These are phyloP conservation scores for Phalaenopsis hybrid DNA, from an alignment of 116 monocot genomes.

Conservation along the genomic window DNA sequence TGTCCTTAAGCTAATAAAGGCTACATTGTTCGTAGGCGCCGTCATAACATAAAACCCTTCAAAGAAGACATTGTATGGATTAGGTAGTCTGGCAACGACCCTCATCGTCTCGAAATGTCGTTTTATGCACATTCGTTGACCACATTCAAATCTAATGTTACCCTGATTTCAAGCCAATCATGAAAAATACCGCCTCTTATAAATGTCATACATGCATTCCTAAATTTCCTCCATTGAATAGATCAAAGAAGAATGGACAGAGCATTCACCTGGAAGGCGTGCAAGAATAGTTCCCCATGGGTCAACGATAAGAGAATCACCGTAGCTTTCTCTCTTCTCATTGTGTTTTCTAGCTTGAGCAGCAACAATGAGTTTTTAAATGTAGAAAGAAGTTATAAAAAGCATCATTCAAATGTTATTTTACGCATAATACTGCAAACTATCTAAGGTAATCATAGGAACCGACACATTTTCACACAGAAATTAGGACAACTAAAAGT, in stretches of 20 bases:
- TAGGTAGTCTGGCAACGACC: no score
- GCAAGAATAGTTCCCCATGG: conserved; percentile 82
- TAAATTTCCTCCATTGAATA: not conserved
- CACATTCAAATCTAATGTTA: no score
- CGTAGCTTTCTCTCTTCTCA: conserved; percentile 90
- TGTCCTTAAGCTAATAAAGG: no score
- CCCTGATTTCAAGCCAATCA: no score
- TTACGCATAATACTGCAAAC: not conserved
- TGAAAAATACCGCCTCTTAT: not conserved
- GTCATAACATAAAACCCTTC: no score
- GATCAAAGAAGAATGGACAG: not conserved
- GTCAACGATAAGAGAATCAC: conserved; percentile 87
- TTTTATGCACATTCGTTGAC: no score
- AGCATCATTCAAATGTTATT: not conserved
- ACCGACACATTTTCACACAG: no score
- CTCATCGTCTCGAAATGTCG: no score
- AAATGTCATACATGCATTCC: not conserved
- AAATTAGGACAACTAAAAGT: no score
- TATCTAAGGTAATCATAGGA: not conserved
- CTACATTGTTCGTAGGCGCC: no score
- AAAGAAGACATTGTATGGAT: no score
- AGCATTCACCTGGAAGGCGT: conserved; percentile 58
- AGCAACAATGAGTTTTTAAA: conserved; percentile 68
- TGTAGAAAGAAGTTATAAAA: not conserved
- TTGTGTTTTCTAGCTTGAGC: conserved; percentile 82